Evolutionary conservation across 148 eudicot species (phyloP), one percentile per base, ranked within the genome.

Genomic region (Vaccinium vitisidaea): DNA sequence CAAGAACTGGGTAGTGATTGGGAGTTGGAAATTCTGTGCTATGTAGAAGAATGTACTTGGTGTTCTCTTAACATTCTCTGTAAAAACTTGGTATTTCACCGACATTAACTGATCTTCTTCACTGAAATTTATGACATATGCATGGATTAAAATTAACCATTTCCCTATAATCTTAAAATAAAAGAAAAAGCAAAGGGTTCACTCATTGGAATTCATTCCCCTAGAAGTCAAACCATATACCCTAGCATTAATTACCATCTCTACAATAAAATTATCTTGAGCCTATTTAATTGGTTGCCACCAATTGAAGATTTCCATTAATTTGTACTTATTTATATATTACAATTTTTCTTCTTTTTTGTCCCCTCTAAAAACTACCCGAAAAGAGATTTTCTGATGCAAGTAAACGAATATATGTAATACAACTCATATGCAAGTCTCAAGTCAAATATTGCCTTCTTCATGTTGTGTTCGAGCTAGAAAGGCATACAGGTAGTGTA

Each of bases 21-120:
- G 74, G 39, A 69, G 74, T 16, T 4, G 7, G 36, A 69, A 69
- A 69, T 69, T 25, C 74, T 27, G 74, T 12, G 39, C 39, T 9
- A 63, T 23, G 69, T 63, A 63, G 27, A 65, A 23, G 71, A 65
- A 65, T n/a, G 30, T 65, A 12, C 71, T n/a, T 2, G 1, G 13
- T 32, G 30, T 23, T 21, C 25, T 75, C 53, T 4, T 77, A 50
- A 49, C 80, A 77, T 77, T 77, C 80, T 77, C 80, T n/a, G 16
- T 77, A 77, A n/a, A 77, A 50, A 25, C n/a, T 46, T 49, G 4
- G 11, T 27, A 77, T 50, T 50, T n/a, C 56, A 21, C 56, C 46
- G 30, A 49, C 36, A 14, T 4, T 11, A 77, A 32, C 23, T 46
- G 46, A 46, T 8, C 14, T 14, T 48, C 30, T 49, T 48, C 80